Base-by-base conservation (phyloP, 352 stramenopile species). In the Globisporangium middletonii region DNA sequence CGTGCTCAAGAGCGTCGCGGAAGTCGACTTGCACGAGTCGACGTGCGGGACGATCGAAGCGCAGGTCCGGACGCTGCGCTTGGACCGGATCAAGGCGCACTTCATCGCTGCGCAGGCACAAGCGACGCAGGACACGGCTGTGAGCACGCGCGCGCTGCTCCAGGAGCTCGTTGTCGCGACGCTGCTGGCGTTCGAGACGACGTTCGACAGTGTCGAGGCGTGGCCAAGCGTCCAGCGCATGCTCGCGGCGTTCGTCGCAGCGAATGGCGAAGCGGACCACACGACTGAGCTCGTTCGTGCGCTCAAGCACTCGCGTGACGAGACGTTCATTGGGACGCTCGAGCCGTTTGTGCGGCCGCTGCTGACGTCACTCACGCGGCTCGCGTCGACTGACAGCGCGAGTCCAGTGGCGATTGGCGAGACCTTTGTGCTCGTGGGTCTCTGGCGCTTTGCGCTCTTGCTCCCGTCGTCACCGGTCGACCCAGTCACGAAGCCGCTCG, bases 391-490 rank as follows among this genome's bases (percentile, higher is more conserved):
- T 30, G 46, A 53, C 11, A 46, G 38, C 16, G 27, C 28, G n/a
- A 55, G 38, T 37, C 42, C 50, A 1, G 52, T 45, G 18, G 45
- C 43, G 15, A 71, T 88, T 15, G 88, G 90, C 38, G 62, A 96
- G 55, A 80, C 75, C 46, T 90, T 96, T 65, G 77, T 97, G 28
- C 77, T 97, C 37, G 56, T 99, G 53, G 97, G 97, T 33, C 60
- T 98, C 60, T 86, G 97, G 67, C 80, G 92, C 12, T 96, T 99
- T 38, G 75, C 87, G 45, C 71, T 99, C 49, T 67, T 98, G 45
- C 62, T 97, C 23, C 97, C 97, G 38, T 92, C 86, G 47, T 97
- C 92, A 19, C 96, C 97, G 3, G 86, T 99, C 19, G 97, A 99
- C 64, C 97, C 97, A 28, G 93, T 94, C 50, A 88, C 79, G 59